Conservation (phyloP, 2,329 filamentous ascomycete genomes). For the Hyphodiscus sp. region DNA sequence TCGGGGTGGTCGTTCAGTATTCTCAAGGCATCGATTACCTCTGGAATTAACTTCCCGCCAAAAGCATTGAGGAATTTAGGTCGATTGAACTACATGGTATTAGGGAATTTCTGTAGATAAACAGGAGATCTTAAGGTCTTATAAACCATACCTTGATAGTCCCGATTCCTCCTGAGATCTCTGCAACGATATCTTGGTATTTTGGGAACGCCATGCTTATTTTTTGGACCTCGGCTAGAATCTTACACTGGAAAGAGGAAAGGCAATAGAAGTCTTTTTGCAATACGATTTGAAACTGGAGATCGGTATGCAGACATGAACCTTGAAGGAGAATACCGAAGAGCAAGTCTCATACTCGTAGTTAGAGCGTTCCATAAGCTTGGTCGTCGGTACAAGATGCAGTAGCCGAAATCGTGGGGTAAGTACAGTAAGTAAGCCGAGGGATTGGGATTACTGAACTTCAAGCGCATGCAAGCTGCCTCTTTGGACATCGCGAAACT, state of each 20-base stretch:
- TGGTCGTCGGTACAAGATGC: not conserved
- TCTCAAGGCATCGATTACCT: slow-evolving; percentile 37
- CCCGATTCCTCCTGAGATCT: slow-evolving; percentile 38
- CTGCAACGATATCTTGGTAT: slow-evolving; percentile 38
- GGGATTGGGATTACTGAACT: not conserved
- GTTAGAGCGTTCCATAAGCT: not conserved
- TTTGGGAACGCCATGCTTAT: slow-evolving; percentile 14
- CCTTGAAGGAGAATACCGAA: too few species aligned
- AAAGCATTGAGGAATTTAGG: slow-evolving; percentile 43
- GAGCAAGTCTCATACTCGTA: too few species aligned
- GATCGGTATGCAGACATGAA: too few species aligned
- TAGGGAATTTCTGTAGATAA: slow-evolving; percentile 33
- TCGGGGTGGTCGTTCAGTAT: slow-evolving; percentile 40
- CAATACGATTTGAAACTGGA: not conserved
- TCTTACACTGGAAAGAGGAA: not conserved
- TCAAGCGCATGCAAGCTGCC: too few species aligned
- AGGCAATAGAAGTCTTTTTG: not conserved
- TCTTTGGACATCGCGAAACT: too few species aligned
- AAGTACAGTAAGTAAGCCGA: too few species aligned
- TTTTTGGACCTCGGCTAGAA: not conserved
- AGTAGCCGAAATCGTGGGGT: not conserved
- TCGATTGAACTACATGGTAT: slow-evolving; percentile 36
- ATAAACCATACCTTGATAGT: slow-evolving; percentile 34
- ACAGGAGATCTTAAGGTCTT: not conserved
- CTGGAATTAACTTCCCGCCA: slow-evolving; percentile 37